Conservation (phyloP, 2,329 filamentous ascomycete species). For the Cercospora sp. region DNA sequence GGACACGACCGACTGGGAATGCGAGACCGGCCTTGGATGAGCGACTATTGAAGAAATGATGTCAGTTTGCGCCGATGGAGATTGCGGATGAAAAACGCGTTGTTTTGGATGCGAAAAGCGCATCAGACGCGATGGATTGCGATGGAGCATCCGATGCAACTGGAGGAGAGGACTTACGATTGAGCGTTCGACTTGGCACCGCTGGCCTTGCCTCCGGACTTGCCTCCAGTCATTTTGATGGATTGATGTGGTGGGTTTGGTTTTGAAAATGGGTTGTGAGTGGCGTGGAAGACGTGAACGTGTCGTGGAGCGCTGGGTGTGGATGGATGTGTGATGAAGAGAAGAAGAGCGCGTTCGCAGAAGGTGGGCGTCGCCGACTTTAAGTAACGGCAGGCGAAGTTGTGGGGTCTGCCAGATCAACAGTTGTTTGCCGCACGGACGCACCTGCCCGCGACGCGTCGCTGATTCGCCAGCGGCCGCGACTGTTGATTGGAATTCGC, state of each 20-base stretch:
- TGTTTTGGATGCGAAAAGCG: slow-evolving; percentile 42
- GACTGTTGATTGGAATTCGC: slow-evolving; percentile 11
- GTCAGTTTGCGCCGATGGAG: slow-evolving; percentile 45
- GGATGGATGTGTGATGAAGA: slow-evolving; percentile 42
- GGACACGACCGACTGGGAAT: slow-evolving; percentile 98
- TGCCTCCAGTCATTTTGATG: slow-evolving; percentile 99
- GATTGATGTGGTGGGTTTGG: slow-evolving; percentile 44
- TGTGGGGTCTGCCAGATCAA: slow-evolving; percentile 17
- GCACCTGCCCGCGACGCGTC: slow-evolving; percentile 21
- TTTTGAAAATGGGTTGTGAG: slow-evolving; percentile 30
- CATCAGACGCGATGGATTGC: slow-evolving; percentile 41
- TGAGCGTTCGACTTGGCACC: slow-evolving; percentile 94
- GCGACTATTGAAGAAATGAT: slow-evolving; percentile 61
- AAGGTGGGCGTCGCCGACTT: slow-evolving; percentile 19
- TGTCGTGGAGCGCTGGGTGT: slow-evolving; percentile 30
- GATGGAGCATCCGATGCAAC: slow-evolving; percentile 19
- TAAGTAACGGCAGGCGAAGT: slow-evolving; percentile 20
- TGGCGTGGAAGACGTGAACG: slow-evolving; percentile 34
- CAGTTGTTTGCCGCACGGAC: slow-evolving; percentile 13
- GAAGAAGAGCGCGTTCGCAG: slow-evolving; percentile 33
- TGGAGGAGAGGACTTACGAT: slow-evolving; percentile 70
- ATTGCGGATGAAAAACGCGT: slow-evolving; percentile 32
- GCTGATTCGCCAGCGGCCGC: slow-evolving; percentile 13
- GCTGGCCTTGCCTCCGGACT: slow-evolving; percentile 99
- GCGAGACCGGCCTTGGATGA: slow-evolving; percentile 99